Evolutionary conservation across 768 basidiomycete species (phyloP), one percentile per base, ranked within the genome.

Genomic region (Inosperma sp.): DNA sequence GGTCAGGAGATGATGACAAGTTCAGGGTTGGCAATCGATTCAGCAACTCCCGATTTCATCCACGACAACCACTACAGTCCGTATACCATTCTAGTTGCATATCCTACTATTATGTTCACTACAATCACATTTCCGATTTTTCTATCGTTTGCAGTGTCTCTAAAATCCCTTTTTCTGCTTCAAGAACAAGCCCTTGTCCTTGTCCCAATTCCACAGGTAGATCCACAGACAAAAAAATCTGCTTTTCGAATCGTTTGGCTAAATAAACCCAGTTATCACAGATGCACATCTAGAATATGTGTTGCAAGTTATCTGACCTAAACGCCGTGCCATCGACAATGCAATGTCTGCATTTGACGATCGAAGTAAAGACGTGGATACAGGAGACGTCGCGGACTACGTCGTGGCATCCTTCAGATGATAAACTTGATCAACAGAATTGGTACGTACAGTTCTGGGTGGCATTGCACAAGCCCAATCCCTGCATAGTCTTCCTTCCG

Each of bases 381-480:
- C 70, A 30, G 71, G 67, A 13, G 69, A 62, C 26, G 60, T 65
- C 51, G 65, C 69, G 51, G 57, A 50, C 72, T 74, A 56, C 42
- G 37, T 17, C 25, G n/a, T n/a, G n/a, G n/a, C n/a, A n/a, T n/a
- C n/a, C n/a, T n/a, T n/a, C n/a, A n/a, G n/a, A n/a, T n/a, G n/a
- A n/a, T n/a, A n/a, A n/a, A n/a, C n/a, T n/a, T n/a, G n/a, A n/a
- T n/a, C n/a, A n/a, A n/a, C n/a, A n/a, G n/a, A n/a, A n/a, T n/a
- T n/a, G n/a, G n/a, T n/a, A n/a, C n/a, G n/a, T n/a, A n/a, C n/a
- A n/a, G n/a, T 30, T 55, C 56, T 66, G 5, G 78, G 66, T 19
- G 88, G 87, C 86, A 90, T 88, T 25, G 84, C 88, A 60, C 83
- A 88, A 19, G 84, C 86, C 89, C 89, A 92, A 59, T 93, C 89